phyloP scores from a whole-genome alignment of 176 grass and related monocot genomes.

The Cenchrus americanus region DNA sequence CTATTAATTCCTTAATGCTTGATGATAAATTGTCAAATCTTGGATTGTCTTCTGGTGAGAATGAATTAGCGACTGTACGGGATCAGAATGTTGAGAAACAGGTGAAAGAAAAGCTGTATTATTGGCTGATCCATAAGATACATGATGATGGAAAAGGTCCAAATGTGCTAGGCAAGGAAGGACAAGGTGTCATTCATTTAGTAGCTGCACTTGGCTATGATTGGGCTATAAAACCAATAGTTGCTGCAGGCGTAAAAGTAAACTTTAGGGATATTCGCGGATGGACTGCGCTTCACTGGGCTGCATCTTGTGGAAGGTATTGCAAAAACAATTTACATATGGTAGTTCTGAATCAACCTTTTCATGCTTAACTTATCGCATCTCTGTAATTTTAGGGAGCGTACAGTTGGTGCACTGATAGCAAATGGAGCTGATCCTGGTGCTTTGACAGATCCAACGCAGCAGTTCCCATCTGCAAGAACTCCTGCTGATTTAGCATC shows the following conservation, averaged over 20 bases:
- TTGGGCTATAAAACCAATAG: constrained; percentile 93
- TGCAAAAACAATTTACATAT: constrained; percentile 6
- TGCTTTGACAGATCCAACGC: constrained; percentile 85
- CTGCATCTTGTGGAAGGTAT: constrained; percentile 92
- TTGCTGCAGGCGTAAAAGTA: constrained; percentile 82
- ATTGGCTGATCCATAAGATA: constrained; percentile 89
- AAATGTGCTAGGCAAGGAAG: constrained; percentile 85
- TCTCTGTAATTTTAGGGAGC: constrained; percentile 65
- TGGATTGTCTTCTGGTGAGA: constrained; percentile 45
- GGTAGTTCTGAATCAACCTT: not conserved
- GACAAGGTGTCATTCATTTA: constrained; percentile 95
- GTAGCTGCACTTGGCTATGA: constrained; percentile 92
- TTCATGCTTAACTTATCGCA: not conserved
- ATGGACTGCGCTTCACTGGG: constrained; percentile 99
- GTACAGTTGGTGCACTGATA: constrained; percentile 67
- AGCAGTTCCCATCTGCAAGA: constrained; percentile 80
- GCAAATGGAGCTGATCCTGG: constrained; percentile 81
- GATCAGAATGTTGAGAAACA: constrained; percentile 74
- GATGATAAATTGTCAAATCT: constrained; percentile 59
- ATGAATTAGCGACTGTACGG: constrained; percentile 40
- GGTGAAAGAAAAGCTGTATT: constrained; percentile 82
- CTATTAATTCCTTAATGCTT: constrained; percentile 82
- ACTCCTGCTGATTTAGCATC: constrained; percentile 97
- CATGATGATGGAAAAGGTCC: constrained; percentile 89
- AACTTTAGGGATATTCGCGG: constrained; percentile 97